Evolutionary conservation across 495 filamentous ascomycete genomes (phyloP), one percentile per base, ranked within the genome.

Genomic region (Evernia prunastri): DNA sequence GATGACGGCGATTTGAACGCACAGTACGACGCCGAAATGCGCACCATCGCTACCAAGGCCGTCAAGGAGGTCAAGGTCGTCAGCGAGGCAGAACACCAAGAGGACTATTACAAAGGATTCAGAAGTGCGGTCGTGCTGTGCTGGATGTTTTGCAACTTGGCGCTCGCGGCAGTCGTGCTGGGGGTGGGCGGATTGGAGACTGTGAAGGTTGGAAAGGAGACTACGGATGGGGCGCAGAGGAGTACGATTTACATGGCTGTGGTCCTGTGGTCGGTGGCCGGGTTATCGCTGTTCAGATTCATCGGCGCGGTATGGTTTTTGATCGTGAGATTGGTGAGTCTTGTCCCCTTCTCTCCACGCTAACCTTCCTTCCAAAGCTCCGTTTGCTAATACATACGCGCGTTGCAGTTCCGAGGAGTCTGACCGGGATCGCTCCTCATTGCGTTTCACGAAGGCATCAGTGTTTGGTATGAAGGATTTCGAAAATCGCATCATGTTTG

Each of bases 91-190:
- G 91, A 96, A 70, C 88, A 88, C 69, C 94, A 99, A 77, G 91
- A 96, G 77, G 94, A 97, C 74, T 99, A 97, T 73, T 99, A 99
- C 80, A 91, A 92, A 70, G 94, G 92, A 49, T 96, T 99, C 72
- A 84, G 95, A 56, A 92, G 89, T 61, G 82, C 89, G 18, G 91
- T 96, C 69, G 95, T 99, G 61, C 79, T 99, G 59, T 82, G 87
- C 62, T 99, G 95, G 95, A 94, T 99, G 77, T 91, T 96, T 71
- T 92, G 86, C 68, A 99, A 99, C 75, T 89, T 97, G 71, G 91
- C 86, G 13, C 86, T 99, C 8, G 82, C 81, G 6, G 94, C 94
- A 1, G 83, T 92, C n/a, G 92, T 99, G 49, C 76, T 97, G 63
- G 89, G 87, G 66, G 84, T 88, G 2, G 95, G 87, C 29, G 95